These are phyloP conservation scores for Entomortierella parvispora DNA, from an alignment of 192 early-diverging fungal species.

Conservation along the genomic window DNA sequence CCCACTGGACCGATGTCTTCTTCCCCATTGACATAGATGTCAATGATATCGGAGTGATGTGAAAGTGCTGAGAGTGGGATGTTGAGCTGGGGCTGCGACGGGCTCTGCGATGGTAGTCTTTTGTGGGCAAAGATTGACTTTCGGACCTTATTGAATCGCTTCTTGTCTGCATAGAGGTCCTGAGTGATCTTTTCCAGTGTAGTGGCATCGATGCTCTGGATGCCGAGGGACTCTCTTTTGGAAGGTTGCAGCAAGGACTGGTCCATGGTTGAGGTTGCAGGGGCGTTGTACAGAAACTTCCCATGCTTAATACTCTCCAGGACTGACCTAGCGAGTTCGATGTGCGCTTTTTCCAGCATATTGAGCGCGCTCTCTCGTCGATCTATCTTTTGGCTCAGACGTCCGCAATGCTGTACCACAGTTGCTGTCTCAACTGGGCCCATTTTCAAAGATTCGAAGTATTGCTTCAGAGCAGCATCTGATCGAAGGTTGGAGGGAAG, in stretches of 20 bases:
- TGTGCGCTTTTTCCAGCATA: conserved; percentile 60
- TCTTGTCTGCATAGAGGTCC: conserved; percentile 28
- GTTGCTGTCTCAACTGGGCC: conserved; percentile 63
- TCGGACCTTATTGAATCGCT: conserved; percentile 27
- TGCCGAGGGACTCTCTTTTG: neutral
- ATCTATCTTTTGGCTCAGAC: conserved; percentile 55
- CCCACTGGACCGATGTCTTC: conserved; percentile 3
- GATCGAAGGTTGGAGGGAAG: conserved; percentile 59
- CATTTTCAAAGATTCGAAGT: conserved; percentile 64
- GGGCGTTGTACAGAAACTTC: conserved; percentile 9
- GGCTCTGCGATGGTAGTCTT: conserved; percentile 3
- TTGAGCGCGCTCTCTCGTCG: conserved; percentile 54
- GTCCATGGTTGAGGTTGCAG: conserved; percentile 4
- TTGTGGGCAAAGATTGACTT: conserved; percentile 50
- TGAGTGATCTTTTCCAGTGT: conserved; percentile 22
- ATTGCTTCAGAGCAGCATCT: conserved; percentile 59
- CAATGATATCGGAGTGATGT: conserved; percentile 48
- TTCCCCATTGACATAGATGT: conserved; percentile 39
- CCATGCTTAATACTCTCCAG: conserved; percentile 34
- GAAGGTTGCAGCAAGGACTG: conserved; percentile 7
- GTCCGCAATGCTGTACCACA: conserved; percentile 61
- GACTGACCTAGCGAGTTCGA: conserved; percentile 53
- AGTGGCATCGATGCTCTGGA: conserved; percentile 14
- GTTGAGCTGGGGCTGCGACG: conserved; percentile 26
- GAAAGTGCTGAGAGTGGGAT: conserved; percentile 35